Percentiles rank a stretch among this genome's conserved stretches.
Evolutionary conservation across 2,329 filamentous ascomycete species (phyloP).

Genomic region (Ophiostoma piceae): DNA sequence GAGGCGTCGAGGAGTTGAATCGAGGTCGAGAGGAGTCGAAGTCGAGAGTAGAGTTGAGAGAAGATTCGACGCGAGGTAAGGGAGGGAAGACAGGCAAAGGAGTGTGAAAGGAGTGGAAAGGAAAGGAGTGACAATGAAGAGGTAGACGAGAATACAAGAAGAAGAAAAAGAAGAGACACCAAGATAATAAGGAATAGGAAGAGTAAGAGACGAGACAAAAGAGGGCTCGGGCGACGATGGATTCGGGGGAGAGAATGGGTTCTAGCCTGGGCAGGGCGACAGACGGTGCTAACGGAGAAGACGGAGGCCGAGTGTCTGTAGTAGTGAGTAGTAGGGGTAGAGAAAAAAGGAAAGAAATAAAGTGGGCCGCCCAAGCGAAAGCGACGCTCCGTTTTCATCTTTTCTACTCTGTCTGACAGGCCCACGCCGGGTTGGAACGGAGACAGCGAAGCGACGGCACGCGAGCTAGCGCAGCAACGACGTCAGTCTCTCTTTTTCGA

Average conservation of each 20-base stretch:
- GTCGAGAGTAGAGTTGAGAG: neutral
- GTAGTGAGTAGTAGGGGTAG: neutral
- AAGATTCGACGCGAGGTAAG: neutral
- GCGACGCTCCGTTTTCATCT: neutral
- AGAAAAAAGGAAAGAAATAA: neutral
- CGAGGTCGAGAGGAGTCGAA: too few relatives aligned
- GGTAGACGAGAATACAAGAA: neutral
- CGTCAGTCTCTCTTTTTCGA: neutral
- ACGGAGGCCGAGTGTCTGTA: neutral
- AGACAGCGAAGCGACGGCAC: constrained; percentile 9
- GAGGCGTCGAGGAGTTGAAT: neutral
- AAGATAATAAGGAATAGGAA: neutral
- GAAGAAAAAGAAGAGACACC: neutral
- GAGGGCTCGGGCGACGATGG: constrained; percentile 18
- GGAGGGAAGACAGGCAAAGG: neutral
- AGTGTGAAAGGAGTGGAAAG: neutral
- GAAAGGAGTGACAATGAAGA: neutral
- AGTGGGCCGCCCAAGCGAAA: neutral
- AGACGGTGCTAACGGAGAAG: neutral
- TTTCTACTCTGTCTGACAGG: neutral
- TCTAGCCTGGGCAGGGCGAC: neutral
- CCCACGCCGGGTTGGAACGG: constrained; percentile 1
- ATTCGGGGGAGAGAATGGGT: constrained; percentile 5
- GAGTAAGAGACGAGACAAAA: neutral
- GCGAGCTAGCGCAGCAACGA: constrained; percentile 5